Evolutionary conservation across 371 early-diverging fungal species (phyloP).

Genomic region (Syncephalastrum sp.): DNA sequence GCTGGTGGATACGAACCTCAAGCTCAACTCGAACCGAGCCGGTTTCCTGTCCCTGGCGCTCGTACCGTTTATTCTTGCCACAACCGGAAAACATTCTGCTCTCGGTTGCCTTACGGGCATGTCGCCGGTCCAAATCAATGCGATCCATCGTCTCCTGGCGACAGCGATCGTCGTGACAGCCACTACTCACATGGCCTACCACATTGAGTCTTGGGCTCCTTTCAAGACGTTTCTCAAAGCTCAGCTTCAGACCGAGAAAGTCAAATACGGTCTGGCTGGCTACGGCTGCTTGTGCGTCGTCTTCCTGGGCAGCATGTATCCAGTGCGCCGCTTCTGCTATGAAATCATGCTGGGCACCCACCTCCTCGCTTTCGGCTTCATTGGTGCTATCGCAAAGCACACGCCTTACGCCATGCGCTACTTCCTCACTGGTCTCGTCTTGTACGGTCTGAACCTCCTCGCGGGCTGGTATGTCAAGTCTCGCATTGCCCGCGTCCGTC

Average conservation of each 20-base stretch:
- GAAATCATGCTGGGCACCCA: constrained; percentile 52
- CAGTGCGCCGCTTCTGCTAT: constrained; percentile 50
- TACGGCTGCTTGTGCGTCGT: constrained; percentile 52
- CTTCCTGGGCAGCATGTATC: constrained; percentile 47
- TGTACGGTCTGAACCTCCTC: constrained; percentile 46
- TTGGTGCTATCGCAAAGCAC: constrained; percentile 53
- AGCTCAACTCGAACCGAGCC: constrained; percentile 58
- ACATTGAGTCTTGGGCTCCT: constrained; percentile 43
- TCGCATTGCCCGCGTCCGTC: constrained; percentile 43
- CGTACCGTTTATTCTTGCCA: constrained; percentile 57
- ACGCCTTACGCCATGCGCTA: constrained; percentile 65
- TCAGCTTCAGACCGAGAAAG: constrained; percentile 42
- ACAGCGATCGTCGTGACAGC: constrained; percentile 40
- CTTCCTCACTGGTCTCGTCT: constrained; percentile 49
- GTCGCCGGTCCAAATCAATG: constrained; percentile 51
- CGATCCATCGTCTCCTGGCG: constrained; percentile 51
- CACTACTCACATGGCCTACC: constrained; percentile 56
- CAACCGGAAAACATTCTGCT: constrained; percentile 60
- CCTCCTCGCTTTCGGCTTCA: constrained; percentile 44
- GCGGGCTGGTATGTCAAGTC: constrained; percentile 60
- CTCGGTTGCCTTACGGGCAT: constrained; percentile 52
- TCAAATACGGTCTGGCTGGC: constrained; percentile 52
- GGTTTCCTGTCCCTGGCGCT: constrained; percentile 53
- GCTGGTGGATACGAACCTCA: constrained; percentile 39
- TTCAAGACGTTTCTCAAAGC: constrained; percentile 41